phyloP scores from a whole-genome alignment of 331 rosid species.

The Malus hybrid region DNA sequence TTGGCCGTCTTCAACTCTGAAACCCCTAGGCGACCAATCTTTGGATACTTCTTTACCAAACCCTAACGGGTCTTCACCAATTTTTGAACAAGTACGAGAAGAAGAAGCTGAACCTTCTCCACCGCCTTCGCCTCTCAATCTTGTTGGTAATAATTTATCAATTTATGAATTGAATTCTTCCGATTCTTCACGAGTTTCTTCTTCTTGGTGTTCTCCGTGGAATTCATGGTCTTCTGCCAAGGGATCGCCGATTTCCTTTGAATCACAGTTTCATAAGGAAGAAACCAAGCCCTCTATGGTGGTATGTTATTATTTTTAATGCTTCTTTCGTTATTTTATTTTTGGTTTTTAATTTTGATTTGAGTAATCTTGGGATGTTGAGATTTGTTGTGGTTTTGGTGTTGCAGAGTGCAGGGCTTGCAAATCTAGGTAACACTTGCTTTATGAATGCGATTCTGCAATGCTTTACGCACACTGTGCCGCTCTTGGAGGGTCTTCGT shows the following conservation, averaged over 20 bases:
- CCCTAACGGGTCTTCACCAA: not conserved
- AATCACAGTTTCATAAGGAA: not conserved
- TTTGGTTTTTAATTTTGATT: no score
- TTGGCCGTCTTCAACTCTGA: not conserved
- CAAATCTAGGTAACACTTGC: constrained; percentile 84
- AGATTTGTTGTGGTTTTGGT: constrained; percentile 4
- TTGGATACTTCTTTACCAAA: not conserved
- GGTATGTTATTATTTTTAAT: constrained; percentile 19
- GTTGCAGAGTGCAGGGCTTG: constrained; percentile 82
- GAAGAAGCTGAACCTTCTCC: not conserved
- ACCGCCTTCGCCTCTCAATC: constrained; percentile 5
- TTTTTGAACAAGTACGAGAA: not conserved
- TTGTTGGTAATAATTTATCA: not conserved
- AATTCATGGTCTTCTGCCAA: constrained; percentile 7
- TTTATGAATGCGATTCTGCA: constrained; percentile 76
- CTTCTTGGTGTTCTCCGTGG: constrained; percentile 6
- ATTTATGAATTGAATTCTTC: not conserved
- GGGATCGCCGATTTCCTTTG: not conserved
- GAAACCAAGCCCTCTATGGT: constrained; percentile 21
- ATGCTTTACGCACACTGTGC: constrained; percentile 83
- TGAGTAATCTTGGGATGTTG: not conserved
- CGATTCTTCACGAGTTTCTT: not conserved
- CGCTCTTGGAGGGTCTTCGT: constrained; percentile 55
- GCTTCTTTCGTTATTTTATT: not conserved
- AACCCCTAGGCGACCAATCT: constrained; percentile 18